These are phyloP conservation scores for Penicillium sp. DNA, from an alignment of 2,329 filamentous ascomycete species.

Conservation along the genomic window DNA sequence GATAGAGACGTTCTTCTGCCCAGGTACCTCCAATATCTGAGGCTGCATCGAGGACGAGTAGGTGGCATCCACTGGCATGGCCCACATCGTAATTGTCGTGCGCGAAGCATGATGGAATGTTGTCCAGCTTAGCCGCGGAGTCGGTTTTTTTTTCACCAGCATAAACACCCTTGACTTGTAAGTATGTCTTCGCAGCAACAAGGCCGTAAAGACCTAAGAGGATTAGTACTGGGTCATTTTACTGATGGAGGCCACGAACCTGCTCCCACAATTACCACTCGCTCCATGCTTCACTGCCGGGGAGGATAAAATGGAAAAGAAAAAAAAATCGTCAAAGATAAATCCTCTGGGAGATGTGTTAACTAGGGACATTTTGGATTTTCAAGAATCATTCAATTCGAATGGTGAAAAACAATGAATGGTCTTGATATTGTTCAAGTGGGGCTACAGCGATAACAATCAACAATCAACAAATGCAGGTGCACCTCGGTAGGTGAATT, in stretches of 20 bases:
- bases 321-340: neutral
- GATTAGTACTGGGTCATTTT: neutral
- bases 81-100: neutral
- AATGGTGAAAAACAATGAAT: constrained; percentile 3
- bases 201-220: constrained; percentile 27
- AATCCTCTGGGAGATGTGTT: neutral
- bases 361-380: neutral
- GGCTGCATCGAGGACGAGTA: constrained; percentile 28
- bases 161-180: constrained; percentile 22
- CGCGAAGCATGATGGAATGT: constrained; percentile 15
- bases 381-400: neutral
- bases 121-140: neutral
- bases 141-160: neutral
- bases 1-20: constrained; percentile 28
- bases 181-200: constrained; percentile 31
- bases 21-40: constrained; percentile 29
- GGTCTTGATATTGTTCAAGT: constrained; percentile 20
- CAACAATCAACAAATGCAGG: neutral
- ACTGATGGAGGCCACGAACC: constrained; percentile 5
- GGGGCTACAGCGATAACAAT: neutral
- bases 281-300: constrained; percentile 9
- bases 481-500: too few species aligned
- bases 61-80: neutral
- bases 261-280: constrained; percentile 22
- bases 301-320: neutral